Evolutionary conservation across 305 asterid species (phyloP).

Genomic region (Euphrasia arctica): DNA sequence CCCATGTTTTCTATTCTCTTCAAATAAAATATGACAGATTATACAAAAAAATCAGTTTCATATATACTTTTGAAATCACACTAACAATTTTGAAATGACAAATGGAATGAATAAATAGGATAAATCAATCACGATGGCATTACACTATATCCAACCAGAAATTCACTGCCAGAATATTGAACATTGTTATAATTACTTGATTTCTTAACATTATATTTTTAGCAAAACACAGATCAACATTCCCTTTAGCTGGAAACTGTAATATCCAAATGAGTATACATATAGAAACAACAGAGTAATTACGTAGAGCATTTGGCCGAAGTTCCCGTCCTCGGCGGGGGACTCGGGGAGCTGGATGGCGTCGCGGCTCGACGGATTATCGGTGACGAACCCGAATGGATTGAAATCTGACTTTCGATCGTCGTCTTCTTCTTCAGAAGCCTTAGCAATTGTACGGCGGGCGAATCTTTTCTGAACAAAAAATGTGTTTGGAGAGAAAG

Average conservation of each 20-base stretch:
- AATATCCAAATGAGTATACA: constrained; percentile 1
- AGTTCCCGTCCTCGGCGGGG: constrained; percentile 98
- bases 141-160: background rate
- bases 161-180: background rate
- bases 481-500: constrained; percentile 28
- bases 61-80: constrained; percentile 1
- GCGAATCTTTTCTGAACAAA: constrained; percentile 29
- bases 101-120: background rate
- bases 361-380: constrained; percentile 84
- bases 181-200: too few relatives aligned
- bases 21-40: constrained; percentile 21
- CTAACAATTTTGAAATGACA: background rate
- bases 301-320: constrained; percentile 95
- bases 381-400: constrained; percentile 96
- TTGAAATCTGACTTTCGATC: constrained; percentile 53
- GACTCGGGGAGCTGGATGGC: constrained; percentile 59
- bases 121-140: background rate
- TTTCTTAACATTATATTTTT: background rate
- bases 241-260: background rate
- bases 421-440: constrained; percentile 66
- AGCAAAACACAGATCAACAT: constrained; percentile 5
- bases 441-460: constrained; percentile 42
- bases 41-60: constrained; percentile 13
- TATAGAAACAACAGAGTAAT: constrained; percentile 4
- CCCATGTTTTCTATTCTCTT: constrained; percentile 92